phyloP scores from a whole-genome alignment of 1,139 yeast species.

The Torulaspora pretoriensis region DNA sequence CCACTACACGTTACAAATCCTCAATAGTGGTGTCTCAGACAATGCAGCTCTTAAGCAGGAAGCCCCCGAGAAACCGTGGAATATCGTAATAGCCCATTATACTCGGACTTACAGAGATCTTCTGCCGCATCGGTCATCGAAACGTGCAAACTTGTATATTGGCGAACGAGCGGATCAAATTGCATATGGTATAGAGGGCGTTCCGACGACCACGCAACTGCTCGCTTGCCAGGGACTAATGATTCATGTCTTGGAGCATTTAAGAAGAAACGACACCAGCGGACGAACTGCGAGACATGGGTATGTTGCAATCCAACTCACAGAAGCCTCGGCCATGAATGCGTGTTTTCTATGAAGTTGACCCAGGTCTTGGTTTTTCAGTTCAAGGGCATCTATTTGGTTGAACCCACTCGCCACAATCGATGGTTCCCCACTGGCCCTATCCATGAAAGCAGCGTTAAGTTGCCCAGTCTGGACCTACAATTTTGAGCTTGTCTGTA shows the following conservation, averaged over 20 bases:
- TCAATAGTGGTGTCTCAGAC: conserved; percentile 12
- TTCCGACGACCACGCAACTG: conserved; percentile 16
- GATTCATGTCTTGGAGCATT: conserved; percentile 13
- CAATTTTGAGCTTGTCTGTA: too few relatives aligned
- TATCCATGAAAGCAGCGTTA: too few relatives aligned
- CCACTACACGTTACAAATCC: conserved; percentile 14
- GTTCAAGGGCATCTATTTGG: too few relatives aligned
- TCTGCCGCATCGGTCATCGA: conserved; percentile 11
- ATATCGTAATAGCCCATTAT: conserved; percentile 13
- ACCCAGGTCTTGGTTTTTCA: too few relatives aligned
- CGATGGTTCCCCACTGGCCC: too few relatives aligned
- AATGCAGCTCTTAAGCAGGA: conserved; percentile 4
- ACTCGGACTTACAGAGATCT: conserved; percentile 11
- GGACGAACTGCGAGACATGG: too few relatives aligned
- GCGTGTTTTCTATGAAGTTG: too few relatives aligned
- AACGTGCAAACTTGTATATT: conserved; percentile 13
- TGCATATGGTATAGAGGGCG: conserved; percentile 16
- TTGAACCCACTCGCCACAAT: too few relatives aligned
- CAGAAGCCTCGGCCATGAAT: too few relatives aligned
- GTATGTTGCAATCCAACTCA: too few relatives aligned
- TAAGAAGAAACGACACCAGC: background rate
- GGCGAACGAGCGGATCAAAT: conserved; percentile 14
- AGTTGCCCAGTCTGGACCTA: too few relatives aligned
- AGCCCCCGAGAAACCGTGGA: background rate
- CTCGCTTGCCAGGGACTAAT: conserved; percentile 19